Evolutionary conservation across 805 yeast genomes (phyloP).

Genomic region (Pichia californica): DNA sequence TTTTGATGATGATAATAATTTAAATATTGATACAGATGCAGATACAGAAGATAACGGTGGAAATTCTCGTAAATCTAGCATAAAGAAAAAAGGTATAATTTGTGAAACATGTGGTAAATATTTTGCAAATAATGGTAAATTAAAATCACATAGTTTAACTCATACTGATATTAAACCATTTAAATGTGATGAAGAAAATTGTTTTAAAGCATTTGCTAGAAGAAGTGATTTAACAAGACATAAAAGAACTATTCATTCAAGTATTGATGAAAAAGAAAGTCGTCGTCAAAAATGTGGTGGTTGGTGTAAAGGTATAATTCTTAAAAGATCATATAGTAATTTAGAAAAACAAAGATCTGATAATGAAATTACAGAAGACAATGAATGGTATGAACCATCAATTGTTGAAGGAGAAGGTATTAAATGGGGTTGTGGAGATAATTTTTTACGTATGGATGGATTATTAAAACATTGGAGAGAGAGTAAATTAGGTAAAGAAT

Average conservation of each 20-base stretch:
- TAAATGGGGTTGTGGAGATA: constrained; percentile 5
- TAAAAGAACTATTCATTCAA: not conserved
- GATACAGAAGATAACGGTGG: no score
- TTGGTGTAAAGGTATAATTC: constrained; percentile 1
- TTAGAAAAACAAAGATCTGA: not conserved
- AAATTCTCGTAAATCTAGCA: no score
- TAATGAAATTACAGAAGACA: no score
- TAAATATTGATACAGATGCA: no score
- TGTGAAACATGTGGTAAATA: not conserved
- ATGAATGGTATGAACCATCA: not conserved
- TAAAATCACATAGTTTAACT: constrained; percentile 1
- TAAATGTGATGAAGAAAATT: not conserved
- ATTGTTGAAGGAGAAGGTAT: not conserved
- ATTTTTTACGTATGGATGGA: constrained; percentile 6
- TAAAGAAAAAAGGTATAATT: not conserved
- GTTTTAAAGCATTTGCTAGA: constrained; percentile 4
- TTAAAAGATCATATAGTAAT: not conserved
- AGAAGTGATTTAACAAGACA: constrained; percentile 2
- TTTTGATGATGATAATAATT: no score
- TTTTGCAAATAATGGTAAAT: not conserved
- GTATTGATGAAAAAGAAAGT: not conserved
- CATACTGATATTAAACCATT: not conserved
- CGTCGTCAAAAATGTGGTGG: constrained; percentile 2
- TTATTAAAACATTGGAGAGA: constrained; percentile 5
- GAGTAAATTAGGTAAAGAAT: not conserved